phyloP scores from a whole-genome alignment of 352 stramenopile genomes.

The Elongisporangium anandrum region DNA sequence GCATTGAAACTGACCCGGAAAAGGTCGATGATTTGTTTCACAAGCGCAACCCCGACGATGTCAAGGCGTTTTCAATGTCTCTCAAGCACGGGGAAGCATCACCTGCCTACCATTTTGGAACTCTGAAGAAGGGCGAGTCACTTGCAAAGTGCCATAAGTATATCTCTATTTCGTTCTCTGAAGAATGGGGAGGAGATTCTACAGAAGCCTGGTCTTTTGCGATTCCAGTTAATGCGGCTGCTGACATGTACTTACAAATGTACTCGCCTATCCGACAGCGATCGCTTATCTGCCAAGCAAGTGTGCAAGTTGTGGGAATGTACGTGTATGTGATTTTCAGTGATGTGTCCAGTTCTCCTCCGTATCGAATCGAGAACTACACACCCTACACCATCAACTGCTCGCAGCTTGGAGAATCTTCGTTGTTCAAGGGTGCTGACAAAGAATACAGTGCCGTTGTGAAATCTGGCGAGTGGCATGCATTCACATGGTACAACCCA shows the following conservation, averaged over 20 bases:
- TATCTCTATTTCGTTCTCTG: constrained; percentile 75
- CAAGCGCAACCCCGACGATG: constrained; percentile 57
- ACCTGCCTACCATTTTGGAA: constrained; percentile 73
- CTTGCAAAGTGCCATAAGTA: constrained; percentile 62
- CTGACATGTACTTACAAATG: constrained; percentile 78
- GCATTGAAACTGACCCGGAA: constrained; percentile 49
- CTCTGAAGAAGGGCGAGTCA: constrained; percentile 67
- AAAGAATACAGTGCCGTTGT: constrained; percentile 47
- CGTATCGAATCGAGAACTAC: constrained; percentile 87
- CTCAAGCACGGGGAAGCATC: constrained; percentile 61
- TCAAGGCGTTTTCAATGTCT: constrained; percentile 40
- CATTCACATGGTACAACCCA: constrained; percentile 83
- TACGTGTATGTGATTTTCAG: constrained; percentile 86
- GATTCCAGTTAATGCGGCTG: constrained; percentile 71
- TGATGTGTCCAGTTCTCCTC: constrained; percentile 72
- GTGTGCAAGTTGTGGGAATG: constrained; percentile 86
- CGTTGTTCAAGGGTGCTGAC: constrained; percentile 55
- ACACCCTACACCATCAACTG: constrained; percentile 80
- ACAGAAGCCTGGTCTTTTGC: constrained; percentile 75
- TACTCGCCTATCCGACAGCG: constrained; percentile 72
- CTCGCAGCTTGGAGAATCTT: constrained; percentile 61
- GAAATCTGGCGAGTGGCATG: constrained; percentile 65
- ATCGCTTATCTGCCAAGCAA: constrained; percentile 77
- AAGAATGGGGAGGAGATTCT: constrained; percentile 44
- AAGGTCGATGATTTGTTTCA: constrained; percentile 71